These are phyloP conservation scores for Ogataea methylovora DNA, from an alignment of 805 yeast genomes.

Conservation along the genomic window DNA sequence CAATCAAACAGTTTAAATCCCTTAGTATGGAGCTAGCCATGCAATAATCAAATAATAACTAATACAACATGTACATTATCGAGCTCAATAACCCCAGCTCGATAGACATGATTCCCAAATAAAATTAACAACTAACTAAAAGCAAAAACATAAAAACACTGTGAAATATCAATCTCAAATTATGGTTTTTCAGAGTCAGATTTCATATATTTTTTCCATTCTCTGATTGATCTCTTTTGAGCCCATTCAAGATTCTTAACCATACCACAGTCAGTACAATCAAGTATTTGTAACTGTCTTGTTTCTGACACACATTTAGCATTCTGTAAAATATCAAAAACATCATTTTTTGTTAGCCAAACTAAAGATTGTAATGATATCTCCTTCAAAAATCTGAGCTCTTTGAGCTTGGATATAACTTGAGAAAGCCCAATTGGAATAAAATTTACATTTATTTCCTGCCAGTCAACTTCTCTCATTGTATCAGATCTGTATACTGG, in stretches of 20 bases:
- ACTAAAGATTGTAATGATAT: constrained; percentile 24
- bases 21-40: no score
- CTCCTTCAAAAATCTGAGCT: constrained; percentile 11
- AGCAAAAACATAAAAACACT: no score
- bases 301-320: constrained; percentile 7
- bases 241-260: constrained; percentile 40
- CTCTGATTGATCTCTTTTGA: constrained; percentile 9
- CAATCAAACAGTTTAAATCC: no score
- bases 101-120: no score
- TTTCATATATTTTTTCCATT: constrained; percentile 15
- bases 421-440: constrained; percentile 41
- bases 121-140: no score
- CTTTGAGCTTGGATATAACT: constrained; percentile 21
- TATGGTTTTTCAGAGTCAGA: background rate
- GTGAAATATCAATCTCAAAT: no score
- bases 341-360: constrained; percentile 25
- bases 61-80: no score
- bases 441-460: constrained; percentile 17
- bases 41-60: no score
- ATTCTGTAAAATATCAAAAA: constrained; percentile 11
- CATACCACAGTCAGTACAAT: constrained; percentile 45
- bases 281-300: constrained; percentile 20
- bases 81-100: no score
- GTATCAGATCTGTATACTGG: constrained; percentile 25
- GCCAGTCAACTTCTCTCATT: constrained; percentile 24